These are phyloP conservation scores for Glutinoglossum americanum DNA, from an alignment of 495 filamentous ascomycete genomes.

Conservation along the genomic window DNA sequence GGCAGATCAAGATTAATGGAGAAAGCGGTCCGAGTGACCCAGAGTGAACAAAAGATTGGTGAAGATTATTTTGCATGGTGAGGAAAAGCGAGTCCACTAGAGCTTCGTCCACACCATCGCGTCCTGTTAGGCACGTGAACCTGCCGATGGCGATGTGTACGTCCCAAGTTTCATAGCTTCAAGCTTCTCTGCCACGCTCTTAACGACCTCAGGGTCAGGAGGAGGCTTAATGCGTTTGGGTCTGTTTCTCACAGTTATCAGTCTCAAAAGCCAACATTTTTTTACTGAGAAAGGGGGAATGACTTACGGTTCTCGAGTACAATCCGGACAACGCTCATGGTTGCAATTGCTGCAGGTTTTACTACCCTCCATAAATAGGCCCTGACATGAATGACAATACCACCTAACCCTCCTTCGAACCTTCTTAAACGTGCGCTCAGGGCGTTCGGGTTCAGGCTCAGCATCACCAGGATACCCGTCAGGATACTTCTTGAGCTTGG, in stretches of 20 bases:
- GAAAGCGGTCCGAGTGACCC: neutral
- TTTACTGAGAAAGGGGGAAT: neutral
- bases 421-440: constrained; percentile 20
- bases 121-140: neutral
- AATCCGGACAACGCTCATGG: constrained; percentile 28
- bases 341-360: constrained; percentile 38
- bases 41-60: too few species aligned
- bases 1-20: neutral
- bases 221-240: neutral
- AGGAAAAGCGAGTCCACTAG: neutral
- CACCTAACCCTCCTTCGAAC: constrained; percentile 30
- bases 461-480: constrained; percentile 59
- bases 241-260: neutral
- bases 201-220: neutral
- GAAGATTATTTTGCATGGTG: neutral
- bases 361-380: constrained; percentile 25
- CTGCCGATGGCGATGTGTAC: neutral
- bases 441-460: constrained; percentile 13
- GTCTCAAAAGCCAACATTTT: neutral
- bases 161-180: neutral
- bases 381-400: constrained; percentile 42
- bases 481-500: constrained; percentile 51
- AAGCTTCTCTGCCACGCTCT: neutral
- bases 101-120: neutral
- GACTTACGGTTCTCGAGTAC: constrained; percentile 30